Evolutionary conservation across 2,329 filamentous ascomycete genomes (phyloP), one percentile per base, ranked within the genome.

Genomic region (Nakataea oryzae): DNA sequence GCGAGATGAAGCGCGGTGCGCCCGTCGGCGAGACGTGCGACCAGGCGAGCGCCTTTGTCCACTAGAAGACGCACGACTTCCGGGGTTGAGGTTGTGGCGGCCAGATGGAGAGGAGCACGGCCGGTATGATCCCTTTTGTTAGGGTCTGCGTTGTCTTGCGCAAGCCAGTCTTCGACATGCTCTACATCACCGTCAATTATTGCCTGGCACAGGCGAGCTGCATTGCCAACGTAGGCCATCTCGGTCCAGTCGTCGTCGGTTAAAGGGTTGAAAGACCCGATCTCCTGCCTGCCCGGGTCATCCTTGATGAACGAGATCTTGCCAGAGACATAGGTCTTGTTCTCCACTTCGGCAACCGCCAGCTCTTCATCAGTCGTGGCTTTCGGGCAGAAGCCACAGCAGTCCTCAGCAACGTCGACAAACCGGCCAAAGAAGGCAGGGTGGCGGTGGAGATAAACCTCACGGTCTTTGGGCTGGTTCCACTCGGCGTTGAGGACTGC

Each of bases 151-250:
- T 78, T 86, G 63, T 91, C 86, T 68, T 89, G 84, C 5, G 78
- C 74, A 28, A 85, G 78, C 87, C 90, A 96, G 66, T 86, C 83
- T 67, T 84, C 73, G 3, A 96, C 88, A 65, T 85, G 81, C 50
- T 90, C 86, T 3, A 88, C 67, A 71, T 96, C 87, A 1, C 82
- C 78, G 67, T 92, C 86, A 4, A 93, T 85, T 63, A 96, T 96
- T 0, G 89, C 91, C 69, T 92, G 88, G 69, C 90, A 96, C 2
- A 96, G 79, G 21, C 83, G 79, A 50, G 85, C 86, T 1, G 90
- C 93, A 66, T 92, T 90, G 13, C 90, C 89, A 47, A 96, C 81
- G 66, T 96, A 96, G 0, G 91, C 90, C 90, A 96, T 95, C 66
- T 93, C 89, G 0, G 91, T 95, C 90, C 91, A 96, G 69, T 95